Percentiles rank a stretch among this genome's conserved stretches.
Evolutionary conservation across 139 green algal species (phyloP).

Genomic region (Chlorella sp.): DNA sequence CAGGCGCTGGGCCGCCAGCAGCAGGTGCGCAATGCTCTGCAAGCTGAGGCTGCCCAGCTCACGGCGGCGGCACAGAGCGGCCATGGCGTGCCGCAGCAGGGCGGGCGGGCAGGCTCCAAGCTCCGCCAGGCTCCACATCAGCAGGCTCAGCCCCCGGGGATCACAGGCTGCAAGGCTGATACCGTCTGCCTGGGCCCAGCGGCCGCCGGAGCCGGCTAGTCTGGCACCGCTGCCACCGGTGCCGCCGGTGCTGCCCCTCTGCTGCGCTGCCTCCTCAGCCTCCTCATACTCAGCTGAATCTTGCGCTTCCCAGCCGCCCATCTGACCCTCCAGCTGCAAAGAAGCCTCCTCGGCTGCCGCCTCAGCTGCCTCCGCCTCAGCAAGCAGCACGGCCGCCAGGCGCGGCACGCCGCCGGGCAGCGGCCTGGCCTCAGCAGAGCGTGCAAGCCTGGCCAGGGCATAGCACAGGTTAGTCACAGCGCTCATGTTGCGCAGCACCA

Average conservation of each 20-base stretch:
- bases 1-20: neutral
- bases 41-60: neutral
- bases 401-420: neutral
- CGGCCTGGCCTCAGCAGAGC: neutral
- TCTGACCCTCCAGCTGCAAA: too few relatives aligned
- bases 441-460: slow-evolving; percentile 15
- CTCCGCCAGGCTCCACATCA: slow-evolving; percentile 25
- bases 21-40: slow-evolving; percentile 16
- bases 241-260: neutral
- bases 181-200: neutral
- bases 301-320: too few relatives aligned
- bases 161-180: neutral
- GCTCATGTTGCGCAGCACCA: neutral
- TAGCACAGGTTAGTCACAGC: slow-evolving; percentile 4
- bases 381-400: slow-evolving; percentile 3
- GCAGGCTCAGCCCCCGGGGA: slow-evolving; percentile 12
- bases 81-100: neutral
- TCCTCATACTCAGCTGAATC: neutral
- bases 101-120: neutral
- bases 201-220: too few relatives aligned
- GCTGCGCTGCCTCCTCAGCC: neutral
- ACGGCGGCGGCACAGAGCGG: neutral
- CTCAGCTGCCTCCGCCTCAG: neutral
- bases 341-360: neutral
- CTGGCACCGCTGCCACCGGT: neutral